Percentiles rank a stretch among this genome's conserved stretches.
These are phyloP conservation scores for Trichomonas tenax DNA, from an alignment of 208 protist genomes.

Conservation along the genomic window DNA sequence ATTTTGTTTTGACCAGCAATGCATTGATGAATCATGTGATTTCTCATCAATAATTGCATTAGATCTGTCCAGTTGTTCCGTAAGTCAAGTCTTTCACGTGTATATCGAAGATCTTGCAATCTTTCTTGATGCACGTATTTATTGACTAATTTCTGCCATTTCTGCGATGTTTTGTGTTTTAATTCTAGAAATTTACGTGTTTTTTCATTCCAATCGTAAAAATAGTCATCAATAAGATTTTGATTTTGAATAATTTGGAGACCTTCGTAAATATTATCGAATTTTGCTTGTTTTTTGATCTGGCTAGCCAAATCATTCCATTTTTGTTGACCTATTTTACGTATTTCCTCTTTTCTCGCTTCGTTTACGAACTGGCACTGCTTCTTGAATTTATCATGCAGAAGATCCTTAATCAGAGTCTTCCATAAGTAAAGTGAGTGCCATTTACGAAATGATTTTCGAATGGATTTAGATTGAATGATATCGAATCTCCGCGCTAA, in stretches of 20 bases:
- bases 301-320: not conserved
- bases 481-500: not conserved
- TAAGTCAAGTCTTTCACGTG: not conserved
- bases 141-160: not conserved
- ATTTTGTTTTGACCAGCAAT: not conserved
- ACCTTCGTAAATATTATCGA: not conserved
- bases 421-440: not conserved
- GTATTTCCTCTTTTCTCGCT: not conserved
- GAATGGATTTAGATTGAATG: not conserved
- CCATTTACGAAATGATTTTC: not conserved
- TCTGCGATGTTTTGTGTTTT: not conserved
- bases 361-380: not conserved
- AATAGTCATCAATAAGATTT: not conserved
- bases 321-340: not conserved
- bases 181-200: not conserved
- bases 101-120: not conserved
- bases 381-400: not conserved
- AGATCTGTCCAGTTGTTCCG: not conserved
- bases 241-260: not conserved
- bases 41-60: not conserved
- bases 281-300: not conserved
- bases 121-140: not conserved
- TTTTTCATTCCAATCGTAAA: not conserved
- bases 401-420: not conserved
- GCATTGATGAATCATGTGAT: not conserved